Evolutionary conservation across 140 eudicot species (phyloP).

Genomic region (Ambrosia hybrid): DNA sequence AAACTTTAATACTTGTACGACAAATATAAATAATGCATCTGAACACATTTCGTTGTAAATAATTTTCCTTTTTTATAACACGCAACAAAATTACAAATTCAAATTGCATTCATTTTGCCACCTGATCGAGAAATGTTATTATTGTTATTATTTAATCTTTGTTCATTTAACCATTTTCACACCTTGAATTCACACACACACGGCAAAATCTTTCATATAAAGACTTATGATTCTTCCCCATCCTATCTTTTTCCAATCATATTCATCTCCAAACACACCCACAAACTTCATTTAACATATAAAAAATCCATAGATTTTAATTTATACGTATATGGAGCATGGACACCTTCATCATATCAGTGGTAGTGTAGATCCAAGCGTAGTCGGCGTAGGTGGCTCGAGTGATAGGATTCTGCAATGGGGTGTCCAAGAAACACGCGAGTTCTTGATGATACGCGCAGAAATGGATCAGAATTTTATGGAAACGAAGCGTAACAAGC

Average conservation of each 20-base stretch:
- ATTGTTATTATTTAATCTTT: background rate
- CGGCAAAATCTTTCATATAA: conserved; percentile 13
- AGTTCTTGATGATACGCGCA: conserved; percentile 73
- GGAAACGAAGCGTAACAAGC: conserved; percentile 89
- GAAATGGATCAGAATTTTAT: conserved; percentile 69
- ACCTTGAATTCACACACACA: conserved; percentile 48
- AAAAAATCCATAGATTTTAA: background rate
- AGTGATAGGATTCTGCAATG: conserved; percentile 87
- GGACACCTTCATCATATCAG: conserved; percentile 43
- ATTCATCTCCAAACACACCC: conserved; percentile 17
- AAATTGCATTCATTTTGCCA: conserved; percentile 30
- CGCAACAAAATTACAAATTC: conserved; percentile 24
- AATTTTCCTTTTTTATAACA: conserved; percentile 1
- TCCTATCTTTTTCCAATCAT: conserved; percentile 21
- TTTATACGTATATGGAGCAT: conserved; percentile 28
- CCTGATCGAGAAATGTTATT: conserved; percentile 26
- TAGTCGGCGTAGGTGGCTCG: conserved; percentile 11
- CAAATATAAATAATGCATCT: conserved; percentile 4
- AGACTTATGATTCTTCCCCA: conserved; percentile 25
- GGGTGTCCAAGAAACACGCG: conserved; percentile 86
- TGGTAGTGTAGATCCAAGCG: conserved; percentile 28
- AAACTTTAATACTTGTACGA: background rate
- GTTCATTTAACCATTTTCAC: conserved; percentile 41
- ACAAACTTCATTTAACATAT: conserved; percentile 4
- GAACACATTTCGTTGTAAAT: background rate